phyloP scores from a whole-genome alignment of 2,329 filamentous ascomycete species.

The Colletotrichum caudatum region DNA sequence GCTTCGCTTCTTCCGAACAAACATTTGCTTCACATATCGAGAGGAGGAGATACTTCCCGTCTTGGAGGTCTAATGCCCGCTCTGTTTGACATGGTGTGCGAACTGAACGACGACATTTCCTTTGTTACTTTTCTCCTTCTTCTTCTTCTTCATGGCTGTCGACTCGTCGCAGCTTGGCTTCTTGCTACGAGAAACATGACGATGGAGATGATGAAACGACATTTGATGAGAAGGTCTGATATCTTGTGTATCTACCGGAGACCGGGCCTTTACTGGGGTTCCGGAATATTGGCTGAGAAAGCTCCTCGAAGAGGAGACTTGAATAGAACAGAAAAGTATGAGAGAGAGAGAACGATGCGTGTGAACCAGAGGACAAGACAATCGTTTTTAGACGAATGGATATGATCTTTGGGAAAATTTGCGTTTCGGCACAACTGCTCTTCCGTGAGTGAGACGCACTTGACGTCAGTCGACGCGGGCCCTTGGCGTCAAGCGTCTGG shows the following conservation, averaged over 20 bases:
- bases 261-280: constrained; percentile 17
- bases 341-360: neutral
- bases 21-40: constrained; percentile 42
- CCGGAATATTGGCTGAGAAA: constrained; percentile 16
- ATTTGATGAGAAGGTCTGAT: constrained; percentile 32
- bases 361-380: constrained; percentile 20
- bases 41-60: constrained; percentile 15
- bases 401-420: constrained; percentile 19
- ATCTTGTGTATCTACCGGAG: constrained; percentile 25
- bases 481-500: neutral
- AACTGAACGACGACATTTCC: constrained; percentile 23
- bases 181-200: constrained; percentile 36
- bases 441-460: constrained; percentile 6
- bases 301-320: constrained; percentile 1
- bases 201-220: constrained; percentile 40
- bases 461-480: constrained; percentile 6
- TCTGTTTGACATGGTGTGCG: constrained; percentile 31
- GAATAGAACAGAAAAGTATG: constrained; percentile 3
- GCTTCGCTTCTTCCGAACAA: constrained; percentile 32
- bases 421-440: constrained; percentile 3
- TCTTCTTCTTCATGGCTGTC: constrained; percentile 22
- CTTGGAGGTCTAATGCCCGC: constrained; percentile 37
- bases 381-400: constrained; percentile 28
- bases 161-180: constrained; percentile 18
- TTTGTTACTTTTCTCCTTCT: constrained; percentile 17